These are phyloP conservation scores for Globisporangium cystogenes DNA, from an alignment of 352 stramenopile species.

Conservation along the genomic window DNA sequence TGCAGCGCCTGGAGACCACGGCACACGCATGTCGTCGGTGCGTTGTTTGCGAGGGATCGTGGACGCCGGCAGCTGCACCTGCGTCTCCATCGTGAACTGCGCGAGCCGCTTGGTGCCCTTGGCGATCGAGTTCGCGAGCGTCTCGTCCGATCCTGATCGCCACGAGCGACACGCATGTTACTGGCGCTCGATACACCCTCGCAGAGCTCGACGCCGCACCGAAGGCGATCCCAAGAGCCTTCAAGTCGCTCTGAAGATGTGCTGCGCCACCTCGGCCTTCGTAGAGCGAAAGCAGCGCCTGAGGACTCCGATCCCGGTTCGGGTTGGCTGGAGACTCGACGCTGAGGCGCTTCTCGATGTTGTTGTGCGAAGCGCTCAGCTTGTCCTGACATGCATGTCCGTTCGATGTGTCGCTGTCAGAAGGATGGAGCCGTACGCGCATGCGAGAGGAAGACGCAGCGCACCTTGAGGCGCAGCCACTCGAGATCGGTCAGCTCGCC, in stretches of 20 bases:
- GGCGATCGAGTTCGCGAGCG: slow-evolving; percentile 15
- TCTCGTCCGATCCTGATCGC: slow-evolving; percentile 16
- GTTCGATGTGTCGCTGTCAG: background rate
- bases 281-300: slow-evolving; percentile 27
- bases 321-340: background rate
- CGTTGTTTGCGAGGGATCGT: background rate
- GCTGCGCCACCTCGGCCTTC: slow-evolving; percentile 8
- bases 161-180: background rate
- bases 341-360: slow-evolving; percentile 20
- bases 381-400: slow-evolving; percentile 13
- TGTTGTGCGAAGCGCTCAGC: slow-evolving; percentile 16
- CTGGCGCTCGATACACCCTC: background rate
- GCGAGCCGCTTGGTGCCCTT: slow-evolving; percentile 18
- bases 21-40: background rate
- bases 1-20: slow-evolving; percentile 22
- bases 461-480: slow-evolving; percentile 33
- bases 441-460: background rate
- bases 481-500: slow-evolving; percentile 21
- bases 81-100: slow-evolving; percentile 16
- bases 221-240: slow-evolving; percentile 33
- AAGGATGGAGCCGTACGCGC: background rate
- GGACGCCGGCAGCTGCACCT: slow-evolving; percentile 10
- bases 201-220: slow-evolving; percentile 15
- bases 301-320: slow-evolving; percentile 1
- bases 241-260: slow-evolving; percentile 31